Percentiles rank a stretch among this genome's conserved stretches.
These are phyloP conservation scores for Blastobotrys mokoenaii DNA, from an alignment of 805 yeast genomes.

Conservation along the genomic window DNA sequence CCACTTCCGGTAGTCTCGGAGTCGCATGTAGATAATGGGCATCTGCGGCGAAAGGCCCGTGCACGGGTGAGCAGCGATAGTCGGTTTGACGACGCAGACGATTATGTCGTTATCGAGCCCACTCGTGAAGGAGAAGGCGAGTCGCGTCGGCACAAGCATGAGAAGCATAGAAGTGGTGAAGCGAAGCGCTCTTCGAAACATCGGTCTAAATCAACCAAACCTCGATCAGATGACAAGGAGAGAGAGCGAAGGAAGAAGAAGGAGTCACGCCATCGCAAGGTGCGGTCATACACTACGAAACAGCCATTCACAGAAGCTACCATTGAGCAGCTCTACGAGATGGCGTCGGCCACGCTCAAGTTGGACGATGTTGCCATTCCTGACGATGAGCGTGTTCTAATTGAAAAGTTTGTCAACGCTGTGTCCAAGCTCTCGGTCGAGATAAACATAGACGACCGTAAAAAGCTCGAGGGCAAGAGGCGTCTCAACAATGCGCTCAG, in stretches of 20 bases:
- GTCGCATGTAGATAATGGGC: too few relatives aligned
- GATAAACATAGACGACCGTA: slow-evolving; percentile 76
- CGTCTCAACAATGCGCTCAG: slow-evolving; percentile 75
- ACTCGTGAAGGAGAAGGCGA: too few relatives aligned
- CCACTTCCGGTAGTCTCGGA: too few relatives aligned
- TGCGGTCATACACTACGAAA: not conserved
- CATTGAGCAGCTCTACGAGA: slow-evolving; percentile 20
- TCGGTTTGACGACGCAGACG: too few relatives aligned
- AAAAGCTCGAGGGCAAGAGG: slow-evolving; percentile 71
- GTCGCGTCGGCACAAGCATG: too few relatives aligned
- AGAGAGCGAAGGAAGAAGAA: not conserved
- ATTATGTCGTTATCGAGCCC: too few relatives aligned
- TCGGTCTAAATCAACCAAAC: too few relatives aligned
- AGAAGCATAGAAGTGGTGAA: too few relatives aligned
- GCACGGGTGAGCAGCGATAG: too few relatives aligned
- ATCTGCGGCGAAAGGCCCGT: too few relatives aligned
- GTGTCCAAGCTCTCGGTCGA: slow-evolving; percentile 81
- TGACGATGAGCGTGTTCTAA: slow-evolving; percentile 61
- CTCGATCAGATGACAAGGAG: not conserved
- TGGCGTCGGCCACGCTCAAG: slow-evolving; percentile 34
- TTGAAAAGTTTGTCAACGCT: slow-evolving; percentile 82
- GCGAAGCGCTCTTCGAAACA: too few relatives aligned
- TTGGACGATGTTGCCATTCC: slow-evolving; percentile 69
- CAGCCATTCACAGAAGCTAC: slow-evolving; percentile 18
- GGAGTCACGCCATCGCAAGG: not conserved